Evolutionary conservation across 768 basidiomycete genomes (phyloP).

Genomic region (Agrocybe chaxingu): DNA sequence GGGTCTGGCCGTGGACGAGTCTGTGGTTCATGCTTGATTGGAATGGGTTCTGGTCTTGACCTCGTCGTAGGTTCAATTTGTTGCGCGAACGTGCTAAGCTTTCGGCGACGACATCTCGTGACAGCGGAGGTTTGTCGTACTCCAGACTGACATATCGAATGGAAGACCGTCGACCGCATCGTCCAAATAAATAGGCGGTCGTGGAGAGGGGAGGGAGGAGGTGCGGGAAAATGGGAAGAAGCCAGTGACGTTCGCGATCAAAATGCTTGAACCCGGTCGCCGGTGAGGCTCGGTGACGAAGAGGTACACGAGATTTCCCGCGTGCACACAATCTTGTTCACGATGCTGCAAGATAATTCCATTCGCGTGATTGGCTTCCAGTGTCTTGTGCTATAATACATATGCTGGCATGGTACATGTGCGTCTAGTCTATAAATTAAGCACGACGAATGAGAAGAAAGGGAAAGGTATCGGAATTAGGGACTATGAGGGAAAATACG

Average conservation of each 20-base stretch:
- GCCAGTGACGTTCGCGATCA: conserved; percentile 8
- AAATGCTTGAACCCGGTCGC: conserved; percentile 2
- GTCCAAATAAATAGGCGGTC: conserved; percentile 1
- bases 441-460: background rate
- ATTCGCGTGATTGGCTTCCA: background rate
- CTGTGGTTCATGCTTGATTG: conserved; percentile 22
- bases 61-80: conserved; percentile 29
- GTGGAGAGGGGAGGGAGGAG: conserved; percentile 6
- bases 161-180: conserved; percentile 17
- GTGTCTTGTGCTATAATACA: conserved; percentile 14
- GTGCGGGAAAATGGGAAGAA: conserved; percentile 3
- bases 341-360: conserved; percentile 12
- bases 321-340: conserved; percentile 16
- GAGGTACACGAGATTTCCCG: conserved; percentile 21
- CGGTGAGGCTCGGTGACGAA: background rate
- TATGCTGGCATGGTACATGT: conserved; percentile 3
- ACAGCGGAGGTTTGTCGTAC: conserved; percentile 14
- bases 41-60: conserved; percentile 25
- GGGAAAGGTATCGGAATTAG: background rate
- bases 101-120: conserved; percentile 30
- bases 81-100: conserved; percentile 38
- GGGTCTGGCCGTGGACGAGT: conserved; percentile 51
- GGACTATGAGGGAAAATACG: background rate
- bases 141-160: conserved; percentile 12
- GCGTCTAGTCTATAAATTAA: conserved; percentile 7